A percentile compares a stretch with the other conserved stretches of the same genome.
These are phyloP conservation scores for Pyrenochaeta sp. DNA, from an alignment of 2,329 filamentous ascomycete genomes.

Conservation along the genomic window DNA sequence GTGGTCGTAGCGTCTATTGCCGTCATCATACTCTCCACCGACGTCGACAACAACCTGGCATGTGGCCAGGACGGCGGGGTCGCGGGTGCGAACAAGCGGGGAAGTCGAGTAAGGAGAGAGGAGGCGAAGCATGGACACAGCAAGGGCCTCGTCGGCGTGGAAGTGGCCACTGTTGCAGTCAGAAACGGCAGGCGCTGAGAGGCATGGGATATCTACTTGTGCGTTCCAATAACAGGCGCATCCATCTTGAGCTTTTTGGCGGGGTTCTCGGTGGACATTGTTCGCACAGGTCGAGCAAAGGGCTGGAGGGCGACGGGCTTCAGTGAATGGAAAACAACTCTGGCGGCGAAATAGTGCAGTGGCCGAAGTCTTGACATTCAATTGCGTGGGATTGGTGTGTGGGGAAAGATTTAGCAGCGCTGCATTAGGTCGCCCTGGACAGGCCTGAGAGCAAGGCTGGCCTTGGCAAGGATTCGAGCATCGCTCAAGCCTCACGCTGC, in stretches of 20 bases:
- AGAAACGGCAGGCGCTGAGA: conserved; percentile 3
- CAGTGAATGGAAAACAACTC: background rate
- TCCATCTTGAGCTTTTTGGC: conserved; percentile 86
- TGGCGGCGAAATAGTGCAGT: conserved; percentile 4
- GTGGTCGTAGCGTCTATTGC: conserved; percentile 86
- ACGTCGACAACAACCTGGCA: conserved; percentile 98
- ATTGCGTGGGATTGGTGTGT: conserved; percentile 11
- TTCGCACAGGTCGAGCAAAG: conserved; percentile 4
- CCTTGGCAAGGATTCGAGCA: too few species aligned
- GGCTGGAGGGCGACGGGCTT: background rate
- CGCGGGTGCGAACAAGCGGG: conserved; percentile 83
- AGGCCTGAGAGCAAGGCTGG: conserved; percentile 15
- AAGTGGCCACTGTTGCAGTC: conserved; percentile 76
- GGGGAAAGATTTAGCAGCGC: conserved; percentile 11
- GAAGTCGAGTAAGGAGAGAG: conserved; percentile 81
- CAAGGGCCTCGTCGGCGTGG: conserved; percentile 97
- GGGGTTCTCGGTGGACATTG: conserved; percentile 47
- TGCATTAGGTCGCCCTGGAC: conserved; percentile 5
- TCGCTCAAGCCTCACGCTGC: too few species aligned
- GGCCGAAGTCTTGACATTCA: conserved; percentile 25
- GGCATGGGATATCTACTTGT: conserved; percentile 64
- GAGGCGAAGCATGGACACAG: conserved; percentile 91
- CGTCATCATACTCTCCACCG: conserved; percentile 88
- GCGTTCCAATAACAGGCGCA: conserved; percentile 78
- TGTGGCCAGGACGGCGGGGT: conserved; percentile 75